phyloP scores from a whole-genome alignment of 2,329 filamentous ascomycete species.

The Aureobasidium sp. region DNA sequence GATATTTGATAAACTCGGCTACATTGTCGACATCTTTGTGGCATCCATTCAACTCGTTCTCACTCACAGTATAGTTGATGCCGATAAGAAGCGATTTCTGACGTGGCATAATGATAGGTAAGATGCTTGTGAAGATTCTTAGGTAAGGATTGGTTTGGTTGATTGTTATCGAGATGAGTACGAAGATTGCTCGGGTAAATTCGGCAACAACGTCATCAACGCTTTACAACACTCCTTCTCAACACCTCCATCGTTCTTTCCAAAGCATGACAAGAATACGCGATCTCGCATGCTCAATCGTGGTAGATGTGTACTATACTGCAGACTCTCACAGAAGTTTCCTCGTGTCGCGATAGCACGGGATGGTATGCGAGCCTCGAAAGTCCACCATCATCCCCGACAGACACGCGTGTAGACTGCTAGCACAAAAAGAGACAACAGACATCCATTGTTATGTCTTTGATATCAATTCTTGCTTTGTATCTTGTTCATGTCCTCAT shows the following conservation, averaged over 20 bases:
- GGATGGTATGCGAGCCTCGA: not conserved
- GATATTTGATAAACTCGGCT: slow-evolving; percentile 48
- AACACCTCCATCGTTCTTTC: not conserved
- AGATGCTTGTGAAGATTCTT: too few relatives aligned
- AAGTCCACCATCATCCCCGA: not conserved
- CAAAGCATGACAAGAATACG: too few relatives aligned
- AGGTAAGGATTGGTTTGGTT: not conserved
- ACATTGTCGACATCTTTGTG: slow-evolving; percentile 57
- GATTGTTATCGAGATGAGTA: not conserved
- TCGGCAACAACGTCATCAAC: not conserved
- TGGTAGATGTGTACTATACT: too few relatives aligned
- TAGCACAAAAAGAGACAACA: not conserved
- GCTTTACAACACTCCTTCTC: not conserved
- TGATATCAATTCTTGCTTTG: not conserved
- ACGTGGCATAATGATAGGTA: slow-evolving; percentile 8
- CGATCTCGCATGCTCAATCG: too few relatives aligned
- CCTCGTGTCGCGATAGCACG: not conserved
- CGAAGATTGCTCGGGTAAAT: not conserved
- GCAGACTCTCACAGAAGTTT: too few relatives aligned
- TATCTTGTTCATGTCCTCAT: not conserved
- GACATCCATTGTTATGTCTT: not conserved
- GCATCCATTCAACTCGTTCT: slow-evolving; percentile 53
- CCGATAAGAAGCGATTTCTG: slow-evolving; percentile 59
- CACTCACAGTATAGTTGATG: slow-evolving; percentile 55
- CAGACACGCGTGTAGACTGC: not conserved